Evolutionary conservation across 2,329 filamentous ascomycete species (phyloP).

Genomic region (Phialophora tarda): DNA sequence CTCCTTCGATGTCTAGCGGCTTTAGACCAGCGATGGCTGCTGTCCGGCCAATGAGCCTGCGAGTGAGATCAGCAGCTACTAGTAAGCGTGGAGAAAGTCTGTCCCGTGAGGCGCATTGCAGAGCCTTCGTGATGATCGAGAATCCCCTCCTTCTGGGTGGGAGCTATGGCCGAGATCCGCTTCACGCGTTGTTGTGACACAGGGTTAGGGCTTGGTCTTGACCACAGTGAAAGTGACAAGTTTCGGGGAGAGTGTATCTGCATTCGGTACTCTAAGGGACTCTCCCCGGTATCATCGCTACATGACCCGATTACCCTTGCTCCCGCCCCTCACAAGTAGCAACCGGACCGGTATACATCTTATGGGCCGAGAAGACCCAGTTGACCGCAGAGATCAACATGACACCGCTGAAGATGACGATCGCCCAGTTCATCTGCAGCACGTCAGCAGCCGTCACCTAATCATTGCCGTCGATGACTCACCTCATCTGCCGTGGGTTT

Average conservation of each 20-base stretch:
- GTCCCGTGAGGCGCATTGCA: no score
- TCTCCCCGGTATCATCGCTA: neutral
- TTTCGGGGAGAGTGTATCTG: neutral
- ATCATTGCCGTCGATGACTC: neutral
- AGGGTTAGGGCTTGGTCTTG: no score
- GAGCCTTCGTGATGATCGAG: no score
- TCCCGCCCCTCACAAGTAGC: conserved; percentile 35
- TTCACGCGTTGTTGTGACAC: no score
- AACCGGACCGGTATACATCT: conserved; percentile 46
- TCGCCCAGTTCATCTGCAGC: conserved; percentile 57
- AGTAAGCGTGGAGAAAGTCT: no score
- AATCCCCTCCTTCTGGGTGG: no score
- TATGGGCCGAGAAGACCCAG: conserved; percentile 45
- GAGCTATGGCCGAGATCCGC: no score
- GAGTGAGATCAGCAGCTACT: no score
- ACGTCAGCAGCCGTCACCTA: conserved; percentile 41
- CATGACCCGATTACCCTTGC: neutral
- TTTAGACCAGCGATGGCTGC: no score
- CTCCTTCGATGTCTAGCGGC: no score
- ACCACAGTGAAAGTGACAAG: no score
- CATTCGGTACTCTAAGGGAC: neutral
- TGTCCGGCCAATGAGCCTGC: no score
- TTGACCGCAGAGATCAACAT: conserved; percentile 49
- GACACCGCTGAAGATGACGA: conserved; percentile 51
- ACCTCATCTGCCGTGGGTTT: conserved; percentile 13